A percentile compares a stretch with the other conserved stretches of the same genome.
Conservation (phyloP, 2,329 filamentous ascomycete genomes). For the Phaeomoniella chlamydospora region DNA sequence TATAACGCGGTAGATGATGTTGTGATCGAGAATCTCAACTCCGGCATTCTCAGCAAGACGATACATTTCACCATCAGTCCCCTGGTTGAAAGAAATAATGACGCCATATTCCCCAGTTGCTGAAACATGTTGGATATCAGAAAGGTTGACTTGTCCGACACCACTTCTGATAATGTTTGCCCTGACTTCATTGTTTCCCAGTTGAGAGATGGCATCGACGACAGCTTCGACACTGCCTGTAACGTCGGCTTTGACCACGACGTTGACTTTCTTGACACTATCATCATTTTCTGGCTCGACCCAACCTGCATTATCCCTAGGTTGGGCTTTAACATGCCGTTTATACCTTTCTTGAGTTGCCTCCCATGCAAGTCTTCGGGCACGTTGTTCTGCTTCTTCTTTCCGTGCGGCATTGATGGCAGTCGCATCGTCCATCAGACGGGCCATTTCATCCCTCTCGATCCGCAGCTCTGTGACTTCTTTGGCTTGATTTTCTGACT, state of each 20-base stretch:
- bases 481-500: conserved; percentile 63
- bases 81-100: conserved; percentile 76
- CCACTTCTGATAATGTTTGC: conserved; percentile 62
- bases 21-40: conserved; percentile 71
- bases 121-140: conserved; percentile 61
- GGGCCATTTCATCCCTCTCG: conserved; percentile 55
- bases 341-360: conserved; percentile 11
- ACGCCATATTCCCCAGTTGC: conserved; percentile 61
- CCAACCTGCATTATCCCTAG: conserved; percentile 14
- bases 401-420: conserved; percentile 59
- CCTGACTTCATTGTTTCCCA: conserved; percentile 74
- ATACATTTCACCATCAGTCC: conserved; percentile 52
- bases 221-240: conserved; percentile 89
- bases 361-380: conserved; percentile 24
- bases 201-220: conserved; percentile 55
- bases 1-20: conserved; percentile 41
- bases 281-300: conserved; percentile 19
- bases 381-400: conserved; percentile 40
- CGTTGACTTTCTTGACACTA: conserved; percentile 50
- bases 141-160: conserved; percentile 69
- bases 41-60: conserved; percentile 54
- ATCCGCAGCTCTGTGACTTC: conserved; percentile 62
- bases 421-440: conserved; percentile 53
- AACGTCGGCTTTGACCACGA: conserved; percentile 86
- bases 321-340: conserved; percentile 6